A percentile compares a stretch with the other conserved stretches of the same genome.
Conservation (phyloP, 495 filamentous ascomycete genomes). For the Podospora pseudopauciseta region DNA sequence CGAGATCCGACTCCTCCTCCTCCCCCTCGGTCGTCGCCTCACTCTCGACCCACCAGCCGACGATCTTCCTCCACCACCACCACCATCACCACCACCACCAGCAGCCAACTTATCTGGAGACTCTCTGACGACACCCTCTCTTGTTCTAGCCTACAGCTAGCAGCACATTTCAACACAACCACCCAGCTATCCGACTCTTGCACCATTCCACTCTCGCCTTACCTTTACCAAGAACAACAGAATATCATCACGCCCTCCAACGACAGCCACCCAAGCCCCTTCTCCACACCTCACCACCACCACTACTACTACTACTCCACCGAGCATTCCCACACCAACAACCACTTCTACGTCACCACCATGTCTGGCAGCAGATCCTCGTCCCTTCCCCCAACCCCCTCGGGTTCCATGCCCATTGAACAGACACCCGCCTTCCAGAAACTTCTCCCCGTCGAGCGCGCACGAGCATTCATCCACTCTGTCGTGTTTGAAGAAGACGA, state of each 20-base stretch:
- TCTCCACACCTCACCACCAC: no score
- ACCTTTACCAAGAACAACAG: background rate
- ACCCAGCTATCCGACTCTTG: background rate
- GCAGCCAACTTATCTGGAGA: background rate
- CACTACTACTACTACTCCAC: no score
- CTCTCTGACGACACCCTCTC: background rate
- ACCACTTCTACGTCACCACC: no score
- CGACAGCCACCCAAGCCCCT: no score
- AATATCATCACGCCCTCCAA: no score
- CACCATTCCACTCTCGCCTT: background rate
- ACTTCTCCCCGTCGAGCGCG: background rate
- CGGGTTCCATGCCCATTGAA: background rate
- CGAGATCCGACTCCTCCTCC: background rate
- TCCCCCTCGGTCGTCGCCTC: background rate
- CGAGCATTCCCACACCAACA: no score
- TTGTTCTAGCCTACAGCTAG: background rate
- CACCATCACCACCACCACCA: no score
- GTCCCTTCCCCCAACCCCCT: background rate
- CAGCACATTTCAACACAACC: background rate
- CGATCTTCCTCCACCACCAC: background rate
- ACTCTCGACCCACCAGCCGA: background rate
- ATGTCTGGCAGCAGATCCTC: background rate
- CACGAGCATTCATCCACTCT: background rate
- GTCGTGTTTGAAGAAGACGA: background rate
- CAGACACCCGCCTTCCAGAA: background rate